These are phyloP conservation scores for Amanita polypyramis DNA, from an alignment of 768 basidiomycete genomes.

Conservation along the genomic window DNA sequence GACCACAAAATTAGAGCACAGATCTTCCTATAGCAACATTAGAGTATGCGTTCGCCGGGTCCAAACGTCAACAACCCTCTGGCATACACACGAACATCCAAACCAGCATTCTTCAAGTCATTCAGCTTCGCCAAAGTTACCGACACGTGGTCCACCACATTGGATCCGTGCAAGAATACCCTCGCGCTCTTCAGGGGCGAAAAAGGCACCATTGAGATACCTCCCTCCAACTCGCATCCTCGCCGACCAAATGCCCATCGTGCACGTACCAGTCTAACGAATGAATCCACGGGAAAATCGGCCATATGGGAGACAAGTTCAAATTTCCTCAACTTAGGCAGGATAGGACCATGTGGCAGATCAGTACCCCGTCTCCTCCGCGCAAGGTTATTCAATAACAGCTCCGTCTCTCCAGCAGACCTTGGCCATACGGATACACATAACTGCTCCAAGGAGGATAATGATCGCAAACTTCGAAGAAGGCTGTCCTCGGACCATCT, in stretches of 20 bases:
- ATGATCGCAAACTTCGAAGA: background rate
- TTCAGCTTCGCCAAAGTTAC: conserved; percentile 3
- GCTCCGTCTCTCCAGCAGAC: conserved; percentile 1
- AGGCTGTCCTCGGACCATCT: conserved; percentile 4
- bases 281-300: conserved; percentile 5
- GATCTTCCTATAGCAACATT: too few species aligned
- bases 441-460: conserved; percentile 1
- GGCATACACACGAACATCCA: conserved; percentile 6
- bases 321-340: background rate
- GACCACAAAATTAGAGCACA: too few species aligned
- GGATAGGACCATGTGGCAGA: background rate
- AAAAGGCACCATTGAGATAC: background rate
- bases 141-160: conserved; percentile 2
- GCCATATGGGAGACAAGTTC: conserved; percentile 1
- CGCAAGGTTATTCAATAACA: background rate
- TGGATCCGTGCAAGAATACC: background rate
- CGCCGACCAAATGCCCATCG: conserved; percentile 6
- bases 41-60: background rate
- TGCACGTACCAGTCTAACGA: conserved; percentile 3
- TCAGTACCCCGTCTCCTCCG: background rate
- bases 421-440: conserved; percentile 2
- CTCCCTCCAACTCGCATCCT: background rate
- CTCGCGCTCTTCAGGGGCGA: background rate
- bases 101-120: conserved; percentile 3
- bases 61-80: conserved; percentile 1